phyloP scores from a whole-genome alignment of 208 protist genomes.

The Jaenimonas drosophilae region DNA sequence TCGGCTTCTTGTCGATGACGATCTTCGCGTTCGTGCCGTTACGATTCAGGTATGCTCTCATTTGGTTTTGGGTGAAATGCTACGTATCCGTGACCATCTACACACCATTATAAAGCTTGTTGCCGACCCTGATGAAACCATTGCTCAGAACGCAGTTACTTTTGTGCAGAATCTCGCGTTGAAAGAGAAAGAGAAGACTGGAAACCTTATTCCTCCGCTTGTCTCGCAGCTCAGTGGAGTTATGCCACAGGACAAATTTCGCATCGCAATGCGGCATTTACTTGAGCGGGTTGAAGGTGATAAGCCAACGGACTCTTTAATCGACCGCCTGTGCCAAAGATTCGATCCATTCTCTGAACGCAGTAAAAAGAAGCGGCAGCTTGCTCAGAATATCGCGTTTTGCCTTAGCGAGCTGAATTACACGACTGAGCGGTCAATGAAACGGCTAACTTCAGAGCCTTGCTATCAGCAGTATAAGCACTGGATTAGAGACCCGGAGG shows the following conservation, averaged over 20 bases:
- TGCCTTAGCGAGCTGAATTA: conserved; percentile 80
- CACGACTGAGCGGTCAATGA: conserved; percentile 58
- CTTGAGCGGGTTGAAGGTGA: conserved; percentile 85
- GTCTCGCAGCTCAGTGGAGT: conserved; percentile 60
- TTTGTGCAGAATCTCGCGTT: conserved; percentile 85
- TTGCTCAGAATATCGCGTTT: conserved; percentile 79
- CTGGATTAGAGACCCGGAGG: conserved; percentile 68
- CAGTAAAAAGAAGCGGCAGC: conserved; percentile 47
- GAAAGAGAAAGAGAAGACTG: conserved; percentile 84
- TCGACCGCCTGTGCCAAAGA: conserved; percentile 78
- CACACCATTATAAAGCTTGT: conserved; percentile 83
- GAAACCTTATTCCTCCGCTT: conserved; percentile 83
- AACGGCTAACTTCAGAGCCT: conserved; percentile 67
- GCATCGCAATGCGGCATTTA: conserved; percentile 71
- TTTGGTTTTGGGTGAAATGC: conserved; percentile 84
- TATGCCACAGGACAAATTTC: conserved; percentile 77
- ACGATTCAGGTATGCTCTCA: conserved; percentile 90
- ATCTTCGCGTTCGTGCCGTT: conserved; percentile 77
- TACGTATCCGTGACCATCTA: conserved; percentile 80
- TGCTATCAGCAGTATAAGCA: conserved; percentile 86
- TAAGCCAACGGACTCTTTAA: conserved; percentile 82
- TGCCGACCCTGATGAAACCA: conserved; percentile 76
- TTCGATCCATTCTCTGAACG: conserved; percentile 77
- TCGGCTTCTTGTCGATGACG: conserved; percentile 75
- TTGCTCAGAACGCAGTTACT: conserved; percentile 72